Conservation (phyloP, 805 yeast genomes). For the Hanseniaspora guilliermondii region DNA sequence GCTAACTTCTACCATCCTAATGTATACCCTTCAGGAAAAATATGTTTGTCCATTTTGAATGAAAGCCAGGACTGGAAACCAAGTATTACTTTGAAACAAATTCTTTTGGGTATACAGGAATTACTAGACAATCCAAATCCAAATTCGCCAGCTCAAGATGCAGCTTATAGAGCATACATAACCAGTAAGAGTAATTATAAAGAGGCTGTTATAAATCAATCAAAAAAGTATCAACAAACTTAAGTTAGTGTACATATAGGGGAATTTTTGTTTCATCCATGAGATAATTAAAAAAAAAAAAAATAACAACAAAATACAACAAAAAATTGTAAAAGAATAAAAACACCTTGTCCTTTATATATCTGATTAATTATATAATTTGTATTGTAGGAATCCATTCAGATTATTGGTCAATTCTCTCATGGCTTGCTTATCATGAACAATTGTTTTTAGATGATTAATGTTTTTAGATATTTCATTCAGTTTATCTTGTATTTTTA, state of each 20-base stretch:
- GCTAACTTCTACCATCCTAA: conserved; percentile 91
- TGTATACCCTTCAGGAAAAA: conserved; percentile 93
- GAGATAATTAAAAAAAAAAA: not conserved
- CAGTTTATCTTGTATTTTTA: conserved; percentile 2
- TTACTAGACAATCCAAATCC: conserved; percentile 83
- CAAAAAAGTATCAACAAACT: conserved; percentile 47
- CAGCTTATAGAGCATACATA: conserved; percentile 81
- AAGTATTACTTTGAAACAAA: conserved; percentile 80
- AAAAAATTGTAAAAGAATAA: no score
- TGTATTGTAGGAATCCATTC: conserved; percentile 8
- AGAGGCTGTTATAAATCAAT: conserved; percentile 69
- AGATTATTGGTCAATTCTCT: conserved; percentile 5
- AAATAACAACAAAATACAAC: no score
- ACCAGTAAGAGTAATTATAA: conserved; percentile 60
- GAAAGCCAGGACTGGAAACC: conserved; percentile 98
- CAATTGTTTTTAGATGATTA: not conserved
- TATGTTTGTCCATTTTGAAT: conserved; percentile 82
- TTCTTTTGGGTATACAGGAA: conserved; percentile 85
- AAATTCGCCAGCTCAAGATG: conserved; percentile 92
- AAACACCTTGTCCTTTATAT: not conserved
- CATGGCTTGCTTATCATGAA: conserved; percentile 5
- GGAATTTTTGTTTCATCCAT: not conserved
- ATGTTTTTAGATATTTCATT: not conserved
- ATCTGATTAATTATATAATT: conserved; percentile 3
- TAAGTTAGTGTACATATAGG: not conserved